Evolutionary conservation across 169 alveolate species (phyloP), one percentile per base, ranked within the genome.

Genomic region (Eimeria acervulina): DNA sequence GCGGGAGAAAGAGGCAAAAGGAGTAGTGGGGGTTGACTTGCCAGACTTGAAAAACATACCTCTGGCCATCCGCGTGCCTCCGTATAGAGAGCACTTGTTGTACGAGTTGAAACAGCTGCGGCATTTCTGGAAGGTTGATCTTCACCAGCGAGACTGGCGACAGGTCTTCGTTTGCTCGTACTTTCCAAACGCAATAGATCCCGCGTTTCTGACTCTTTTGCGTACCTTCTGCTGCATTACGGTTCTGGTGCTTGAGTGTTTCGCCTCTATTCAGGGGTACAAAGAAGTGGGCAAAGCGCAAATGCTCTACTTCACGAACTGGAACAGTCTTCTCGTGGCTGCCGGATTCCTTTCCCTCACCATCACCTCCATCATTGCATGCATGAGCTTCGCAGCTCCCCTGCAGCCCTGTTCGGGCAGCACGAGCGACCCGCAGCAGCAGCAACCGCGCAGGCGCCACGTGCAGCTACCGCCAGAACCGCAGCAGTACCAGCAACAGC

Each of bases 81-180:
- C 96, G 12, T 93, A 80, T 55, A 23, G 84, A 23, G 93, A 55
- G 19, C 96, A 93, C 28, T 63, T 93, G 59, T 47, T 51, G 51
- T 80, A 93, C 59, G 96, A 93, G 55, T 44, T 93, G 55, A 17
- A 40, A 31, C 72, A 70, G 36, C 74, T 76, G 63, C 44, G 59
- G 52, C 42, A 66, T 5, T 93, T 93, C 52, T 93, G 96, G 96
- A 17, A 36, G 59, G 33, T 38, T 23, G 93, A 93, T 31, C 26
- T 93, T 63, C 96, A 61, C 28, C 92, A 76, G 26, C 81, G 96
- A 17, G 96, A 93, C 55, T 93, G 96, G 96, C n/a, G 96, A 33
- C 96, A 76, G 83, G 74, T 93, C 3, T 55, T 93, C 61, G 92
- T 63, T 5, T 76, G 89, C 28, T 80, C 93, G 13, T 80, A 76